A percentile compares a stretch with the other conserved stretches of the same genome.
These are phyloP conservation scores for Pyrenopolyporus hunteri DNA, from an alignment of 495 filamentous ascomycete species.

Conservation along the genomic window DNA sequence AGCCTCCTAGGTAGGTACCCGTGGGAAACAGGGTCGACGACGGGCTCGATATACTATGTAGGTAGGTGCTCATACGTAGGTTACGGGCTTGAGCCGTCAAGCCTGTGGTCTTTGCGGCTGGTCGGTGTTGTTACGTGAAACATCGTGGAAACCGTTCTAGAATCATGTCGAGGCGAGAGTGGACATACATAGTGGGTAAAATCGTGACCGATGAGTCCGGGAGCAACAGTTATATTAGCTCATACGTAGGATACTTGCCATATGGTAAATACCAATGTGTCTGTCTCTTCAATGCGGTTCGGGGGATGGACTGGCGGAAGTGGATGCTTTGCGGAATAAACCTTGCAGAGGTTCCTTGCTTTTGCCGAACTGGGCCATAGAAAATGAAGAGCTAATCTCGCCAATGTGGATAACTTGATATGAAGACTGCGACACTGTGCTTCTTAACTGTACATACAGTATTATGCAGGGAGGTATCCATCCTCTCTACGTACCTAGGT, in stretches of 20 bases:
- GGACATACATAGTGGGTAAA: slow-evolving; percentile 6
- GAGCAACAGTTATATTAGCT: slow-evolving; percentile 3
- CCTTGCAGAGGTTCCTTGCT: slow-evolving; percentile 37
- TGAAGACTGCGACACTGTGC: slow-evolving; percentile 34
- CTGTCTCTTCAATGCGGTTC: slow-evolving; percentile 5
- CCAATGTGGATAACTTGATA: slow-evolving; percentile 24
- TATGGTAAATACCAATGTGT: neutral
- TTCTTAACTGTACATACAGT: slow-evolving; percentile 29
- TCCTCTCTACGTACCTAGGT: neutral
- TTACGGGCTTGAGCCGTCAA: slow-evolving; percentile 20
- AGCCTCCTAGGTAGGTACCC: neutral
- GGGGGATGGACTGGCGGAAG: slow-evolving; percentile 9
- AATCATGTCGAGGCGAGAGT: slow-evolving; percentile 31
- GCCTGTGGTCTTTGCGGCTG: too few relatives aligned
- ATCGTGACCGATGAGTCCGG: neutral
- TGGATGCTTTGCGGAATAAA: slow-evolving; percentile 6
- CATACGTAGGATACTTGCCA: slow-evolving; percentile 1
- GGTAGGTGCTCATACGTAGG: neutral
- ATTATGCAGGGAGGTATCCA: slow-evolving; percentile 8
- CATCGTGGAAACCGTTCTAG: slow-evolving; percentile 33
- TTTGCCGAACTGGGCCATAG: slow-evolving; percentile 27
- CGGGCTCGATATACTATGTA: slow-evolving; percentile 20
- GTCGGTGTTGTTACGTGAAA: slow-evolving; percentile 40
- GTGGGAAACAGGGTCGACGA: too few relatives aligned
- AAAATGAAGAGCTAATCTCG: slow-evolving; percentile 38